Evolutionary conservation across 305 asterid species (phyloP), one percentile per base, ranked within the genome.

Genomic region (Striga hermonthica): DNA sequence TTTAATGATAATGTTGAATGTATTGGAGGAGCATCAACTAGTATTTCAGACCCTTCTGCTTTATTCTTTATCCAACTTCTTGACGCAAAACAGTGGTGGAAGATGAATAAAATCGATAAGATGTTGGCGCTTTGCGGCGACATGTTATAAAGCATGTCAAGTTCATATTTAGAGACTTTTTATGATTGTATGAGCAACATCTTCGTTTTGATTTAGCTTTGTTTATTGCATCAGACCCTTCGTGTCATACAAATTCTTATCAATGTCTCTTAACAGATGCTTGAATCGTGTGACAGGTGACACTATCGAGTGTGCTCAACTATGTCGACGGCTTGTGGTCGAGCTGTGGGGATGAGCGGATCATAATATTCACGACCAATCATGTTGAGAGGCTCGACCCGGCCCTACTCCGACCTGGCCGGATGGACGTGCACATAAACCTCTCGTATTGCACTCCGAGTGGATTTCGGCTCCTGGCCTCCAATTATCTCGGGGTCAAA

Each of bases 251-350:
- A 22, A 22, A 22, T 22, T 22, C 31, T 22, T 22, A 22, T 22
- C 31, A 22, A 22, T 22, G 1, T 22, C 31, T 22, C 31, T 2
- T 22, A 22, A 22, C 31, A 40, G 34, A 43, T 57, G 49, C 7
- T 39, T n/a, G n/a, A 1, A 40, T 22, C 6, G 41, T 57, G 37
- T 43, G n/a, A 49, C 6, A 84, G 91, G 85, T 84, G 65, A 87
- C 91, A 9, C 74, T 84, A 6, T 80, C 88, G 44, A 85, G 90
- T 37, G 69, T 84, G 50, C 76, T 87, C 4, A 84, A 87, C 72
- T 81, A 84, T 47, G 75, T 84, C 0, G 95, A 87, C 14, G 95
- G 89, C 9, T 67, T 87, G 50, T 87, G 95, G 89, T 87, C 95
- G n/a, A 81, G 89, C 56, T 78, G 85, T 35, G 95, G 89, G 0